These are phyloP conservation scores for Yarrowia sp. DNA, from an alignment of 805 yeast genomes.

Conservation along the genomic window DNA sequence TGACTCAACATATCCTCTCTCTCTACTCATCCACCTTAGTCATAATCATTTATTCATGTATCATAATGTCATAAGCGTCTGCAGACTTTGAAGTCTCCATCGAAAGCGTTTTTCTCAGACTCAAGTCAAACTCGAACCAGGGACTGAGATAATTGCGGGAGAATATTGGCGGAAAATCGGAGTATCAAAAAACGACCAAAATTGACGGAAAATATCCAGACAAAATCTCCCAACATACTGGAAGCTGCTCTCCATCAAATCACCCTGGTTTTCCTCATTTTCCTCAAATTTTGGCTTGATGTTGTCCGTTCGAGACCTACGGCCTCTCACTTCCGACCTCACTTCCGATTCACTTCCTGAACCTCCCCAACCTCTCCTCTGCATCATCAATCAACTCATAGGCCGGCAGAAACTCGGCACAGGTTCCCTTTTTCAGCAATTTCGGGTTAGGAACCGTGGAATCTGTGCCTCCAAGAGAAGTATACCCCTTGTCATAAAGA, in stretches of 20 bases:
- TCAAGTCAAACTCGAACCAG: no score
- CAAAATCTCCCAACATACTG: no score
- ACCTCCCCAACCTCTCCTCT: slow-evolving; percentile 61
- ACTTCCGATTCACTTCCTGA: slow-evolving; percentile 6
- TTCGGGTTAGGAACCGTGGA: slow-evolving; percentile 78
- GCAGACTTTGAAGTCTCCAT: no score
- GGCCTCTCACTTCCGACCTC: background rate
- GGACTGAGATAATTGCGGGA: no score
- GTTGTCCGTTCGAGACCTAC: slow-evolving; percentile 5
- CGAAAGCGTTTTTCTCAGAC: no score
- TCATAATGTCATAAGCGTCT: slow-evolving; percentile 22
- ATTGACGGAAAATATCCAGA: no score
- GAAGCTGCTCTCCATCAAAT: no score
- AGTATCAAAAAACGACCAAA: no score
- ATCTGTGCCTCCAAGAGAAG: slow-evolving; percentile 83
- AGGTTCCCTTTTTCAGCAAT: slow-evolving; percentile 48
- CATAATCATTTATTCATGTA: slow-evolving; percentile 18
- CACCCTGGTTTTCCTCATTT: no score
- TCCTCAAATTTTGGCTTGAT: background rate
- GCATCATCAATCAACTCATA: slow-evolving; percentile 57
- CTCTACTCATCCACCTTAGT: background rate
- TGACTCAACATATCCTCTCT: no score
- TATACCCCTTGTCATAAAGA: slow-evolving; percentile 83
- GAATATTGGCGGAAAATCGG: no score
- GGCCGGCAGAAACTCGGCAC: slow-evolving; percentile 53